These are phyloP conservation scores for Astrocystis sublimbata DNA, from an alignment of 495 filamentous ascomycete species.

Conservation along the genomic window DNA sequence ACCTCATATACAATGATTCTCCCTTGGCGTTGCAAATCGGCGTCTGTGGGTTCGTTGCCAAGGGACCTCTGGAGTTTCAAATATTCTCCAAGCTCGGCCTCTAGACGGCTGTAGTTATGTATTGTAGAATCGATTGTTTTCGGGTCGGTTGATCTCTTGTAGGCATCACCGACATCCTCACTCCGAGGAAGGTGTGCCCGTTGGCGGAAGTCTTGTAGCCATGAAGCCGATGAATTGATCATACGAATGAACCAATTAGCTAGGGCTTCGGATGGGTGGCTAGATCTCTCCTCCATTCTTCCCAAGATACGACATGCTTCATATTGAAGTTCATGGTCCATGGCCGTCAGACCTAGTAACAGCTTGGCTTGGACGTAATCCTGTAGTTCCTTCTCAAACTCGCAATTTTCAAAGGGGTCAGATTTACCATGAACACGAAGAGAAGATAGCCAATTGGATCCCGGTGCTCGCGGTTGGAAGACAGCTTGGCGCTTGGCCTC, in stretches of 20 bases:
- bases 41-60: constrained; percentile 59
- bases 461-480: constrained; percentile 34
- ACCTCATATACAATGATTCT: constrained; percentile 65
- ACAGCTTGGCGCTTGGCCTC: constrained; percentile 35
- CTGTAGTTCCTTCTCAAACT: constrained; percentile 48
- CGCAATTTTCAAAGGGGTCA: constrained; percentile 49
- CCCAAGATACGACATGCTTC: constrained; percentile 54
- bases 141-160: constrained; percentile 50
- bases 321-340: constrained; percentile 53
- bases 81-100: constrained; percentile 59
- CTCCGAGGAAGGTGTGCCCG: constrained; percentile 51
- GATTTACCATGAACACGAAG: constrained; percentile 51
- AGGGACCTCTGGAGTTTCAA: constrained; percentile 49
- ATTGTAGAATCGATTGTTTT: constrained; percentile 54
- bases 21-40: constrained; percentile 62
- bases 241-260: constrained; percentile 52
- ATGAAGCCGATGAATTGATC: constrained; percentile 41
- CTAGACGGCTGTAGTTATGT: constrained; percentile 57
- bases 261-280: constrained; percentile 43
- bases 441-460: constrained; percentile 35
- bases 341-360: constrained; percentile 54
- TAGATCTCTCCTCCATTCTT: constrained; percentile 48
- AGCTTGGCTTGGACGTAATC: constrained; percentile 50
- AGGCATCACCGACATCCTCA: constrained; percentile 47
- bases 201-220: constrained; percentile 51